Percentiles rank a stretch among this genome's conserved stretches.
phyloP scores from a whole-genome alignment of 2,329 filamentous ascomycete species.

The Claviceps maximensis region DNA sequence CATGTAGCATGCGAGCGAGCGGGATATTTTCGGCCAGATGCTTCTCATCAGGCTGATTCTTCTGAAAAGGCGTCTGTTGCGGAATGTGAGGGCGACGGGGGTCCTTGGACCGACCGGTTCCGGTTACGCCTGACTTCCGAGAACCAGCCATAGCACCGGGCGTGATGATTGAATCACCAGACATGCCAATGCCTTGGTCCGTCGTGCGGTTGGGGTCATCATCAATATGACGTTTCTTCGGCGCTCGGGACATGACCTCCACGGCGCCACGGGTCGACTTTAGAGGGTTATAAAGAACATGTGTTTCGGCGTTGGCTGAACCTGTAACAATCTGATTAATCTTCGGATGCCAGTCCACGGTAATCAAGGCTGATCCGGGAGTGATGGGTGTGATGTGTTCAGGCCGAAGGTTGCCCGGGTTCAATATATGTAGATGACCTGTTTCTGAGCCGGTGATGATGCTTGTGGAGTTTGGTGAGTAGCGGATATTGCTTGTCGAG shows the following conservation, averaged over 20 bases:
- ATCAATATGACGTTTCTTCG: slow-evolving; percentile 90
- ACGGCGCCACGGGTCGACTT: slow-evolving; percentile 71
- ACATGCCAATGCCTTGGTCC: slow-evolving; percentile 68
- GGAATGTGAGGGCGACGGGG: slow-evolving; percentile 78
- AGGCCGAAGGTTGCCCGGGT: slow-evolving; percentile 75
- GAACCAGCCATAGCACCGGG: slow-evolving; percentile 44
- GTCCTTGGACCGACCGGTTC: slow-evolving; percentile 62
- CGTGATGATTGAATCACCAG: slow-evolving; percentile 67
- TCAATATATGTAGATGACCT: slow-evolving; percentile 83
- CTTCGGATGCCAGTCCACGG: slow-evolving; percentile 82
- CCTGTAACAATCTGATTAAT: slow-evolving; percentile 94
- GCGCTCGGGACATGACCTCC: slow-evolving; percentile 80
- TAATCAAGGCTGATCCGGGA: slow-evolving; percentile 66
- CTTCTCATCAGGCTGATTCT: slow-evolving; percentile 77
- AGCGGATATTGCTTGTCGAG: slow-evolving; percentile 74
- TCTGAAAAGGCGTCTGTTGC: slow-evolving; percentile 75
- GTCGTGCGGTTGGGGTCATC: slow-evolving; percentile 81
- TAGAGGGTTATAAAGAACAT: slow-evolving; percentile 81
- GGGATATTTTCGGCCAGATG: slow-evolving; percentile 83
- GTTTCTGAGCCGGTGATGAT: slow-evolving; percentile 81
- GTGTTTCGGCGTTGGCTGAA: slow-evolving; percentile 80
- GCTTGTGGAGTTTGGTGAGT: slow-evolving; percentile 70
- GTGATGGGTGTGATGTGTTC: slow-evolving; percentile 86
- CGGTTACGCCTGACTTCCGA: slow-evolving; percentile 56
- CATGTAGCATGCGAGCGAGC: slow-evolving; percentile 83